These are phyloP conservation scores for Rhizomucor pusillus DNA, from an alignment of 371 early-diverging fungal species.

Conservation along the genomic window DNA sequence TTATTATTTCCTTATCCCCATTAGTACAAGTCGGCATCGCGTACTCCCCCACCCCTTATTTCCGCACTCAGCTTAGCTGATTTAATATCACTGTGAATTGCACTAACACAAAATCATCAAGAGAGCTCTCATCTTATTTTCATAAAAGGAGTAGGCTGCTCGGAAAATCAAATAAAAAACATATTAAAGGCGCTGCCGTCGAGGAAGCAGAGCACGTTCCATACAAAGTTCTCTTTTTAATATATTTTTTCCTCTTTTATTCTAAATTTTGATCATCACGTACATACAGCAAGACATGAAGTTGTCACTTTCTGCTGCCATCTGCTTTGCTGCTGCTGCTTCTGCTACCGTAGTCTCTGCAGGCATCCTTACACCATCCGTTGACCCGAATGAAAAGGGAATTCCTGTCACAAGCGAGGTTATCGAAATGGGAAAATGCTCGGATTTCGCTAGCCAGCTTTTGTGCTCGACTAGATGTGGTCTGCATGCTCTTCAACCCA, in stretches of 20 bases:
- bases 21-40: not conserved
- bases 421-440: not conserved
- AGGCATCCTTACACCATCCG: not conserved
- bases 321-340: not conserved
- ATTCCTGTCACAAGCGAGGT: not conserved
- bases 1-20: not conserved
- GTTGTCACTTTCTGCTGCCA: not conserved
- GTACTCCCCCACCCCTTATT: too few relatives aligned
- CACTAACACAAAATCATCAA: not conserved
- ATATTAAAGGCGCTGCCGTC: not conserved
- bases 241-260: not conserved
- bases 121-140: not conserved
- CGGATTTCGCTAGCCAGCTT: not conserved
- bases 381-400: not conserved
- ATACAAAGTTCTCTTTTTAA: not conserved
- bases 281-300: not conserved
- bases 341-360: not conserved
- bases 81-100: not conserved
- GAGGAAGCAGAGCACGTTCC: not conserved
- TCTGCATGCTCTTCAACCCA: slow-evolving; percentile 17
- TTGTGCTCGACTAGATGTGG: slow-evolving; percentile 14
- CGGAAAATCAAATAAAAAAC: not conserved
- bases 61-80: too few relatives aligned
- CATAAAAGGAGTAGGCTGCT: not conserved
- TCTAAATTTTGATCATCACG: not conserved